These are phyloP conservation scores for Phytophthora aleatoria DNA, from an alignment of 352 stramenopile genomes.

Conservation along the genomic window DNA sequence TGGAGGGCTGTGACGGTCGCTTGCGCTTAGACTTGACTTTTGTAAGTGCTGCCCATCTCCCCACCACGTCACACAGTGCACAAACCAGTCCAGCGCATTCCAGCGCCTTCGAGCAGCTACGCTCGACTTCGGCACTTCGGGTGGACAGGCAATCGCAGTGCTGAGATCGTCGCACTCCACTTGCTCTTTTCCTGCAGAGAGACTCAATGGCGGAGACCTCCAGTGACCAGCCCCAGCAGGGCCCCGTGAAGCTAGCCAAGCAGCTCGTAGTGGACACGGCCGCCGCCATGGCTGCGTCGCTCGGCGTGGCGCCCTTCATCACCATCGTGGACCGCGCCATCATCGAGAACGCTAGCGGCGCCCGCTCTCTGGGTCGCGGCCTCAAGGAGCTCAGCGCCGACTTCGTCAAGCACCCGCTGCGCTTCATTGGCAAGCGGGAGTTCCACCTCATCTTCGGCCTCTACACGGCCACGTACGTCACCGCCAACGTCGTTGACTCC, in stretches of 20 bases:
- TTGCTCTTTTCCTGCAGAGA: constrained; percentile 29
- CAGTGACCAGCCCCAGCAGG: constrained; percentile 12
- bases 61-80: constrained; percentile 31
- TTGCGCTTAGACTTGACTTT: constrained; percentile 18
- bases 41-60: constrained; percentile 23
- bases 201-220: constrained; percentile 31
- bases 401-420: constrained; percentile 71
- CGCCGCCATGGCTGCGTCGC: constrained; percentile 64
- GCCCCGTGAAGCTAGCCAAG: constrained; percentile 43
- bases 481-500: constrained; percentile 86
- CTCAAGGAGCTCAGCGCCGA: constrained; percentile 66
- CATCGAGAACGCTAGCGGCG: constrained; percentile 88
- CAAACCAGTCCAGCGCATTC: constrained; percentile 21
- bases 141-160: constrained; percentile 14
- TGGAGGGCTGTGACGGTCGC: constrained; percentile 11
- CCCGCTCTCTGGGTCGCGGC: constrained; percentile 58
- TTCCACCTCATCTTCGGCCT: constrained; percentile 91
- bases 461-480: constrained; percentile 90
- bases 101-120: constrained; percentile 30
- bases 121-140: constrained; percentile 22
- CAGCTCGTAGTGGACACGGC: constrained; percentile 65
- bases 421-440: constrained; percentile 86
- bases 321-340: constrained; percentile 90
- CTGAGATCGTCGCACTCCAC: constrained; percentile 8
- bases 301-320: constrained; percentile 87